Evolutionary conservation across 495 filamentous ascomycete genomes (phyloP).

Genomic region (Schizothecium vesticola): DNA sequence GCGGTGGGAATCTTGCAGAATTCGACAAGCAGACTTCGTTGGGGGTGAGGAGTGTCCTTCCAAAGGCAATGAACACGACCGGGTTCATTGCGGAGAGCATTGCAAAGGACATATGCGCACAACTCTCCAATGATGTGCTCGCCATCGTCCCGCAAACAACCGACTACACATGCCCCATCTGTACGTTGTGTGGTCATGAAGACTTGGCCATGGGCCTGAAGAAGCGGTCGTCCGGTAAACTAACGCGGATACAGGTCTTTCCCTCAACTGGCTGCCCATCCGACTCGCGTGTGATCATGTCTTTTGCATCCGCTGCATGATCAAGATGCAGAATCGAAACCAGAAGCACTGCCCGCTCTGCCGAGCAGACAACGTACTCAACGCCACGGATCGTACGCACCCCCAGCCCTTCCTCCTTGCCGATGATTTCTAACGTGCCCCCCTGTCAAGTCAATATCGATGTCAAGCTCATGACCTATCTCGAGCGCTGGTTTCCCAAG

Average conservation of each 20-base stretch:
- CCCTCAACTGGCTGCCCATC: slow-evolving; percentile 61
- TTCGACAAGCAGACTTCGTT: slow-evolving; percentile 75
- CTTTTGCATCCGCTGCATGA: slow-evolving; percentile 68
- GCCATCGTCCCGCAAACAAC: slow-evolving; percentile 62
- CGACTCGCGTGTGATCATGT: slow-evolving; percentile 59
- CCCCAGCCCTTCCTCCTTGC: not conserved
- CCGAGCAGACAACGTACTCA: slow-evolving; percentile 52
- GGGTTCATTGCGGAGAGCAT: slow-evolving; percentile 51
- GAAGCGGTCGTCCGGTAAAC: not conserved
- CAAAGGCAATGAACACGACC: slow-evolving; percentile 43
- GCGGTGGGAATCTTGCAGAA: slow-evolving; percentile 39
- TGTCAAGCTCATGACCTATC: slow-evolving; percentile 36
- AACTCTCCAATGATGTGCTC: slow-evolving; percentile 59
- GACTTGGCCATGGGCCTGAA: not conserved
- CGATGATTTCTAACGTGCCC: not conserved
- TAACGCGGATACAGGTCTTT: slow-evolving; percentile 30
- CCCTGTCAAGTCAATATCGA: slow-evolving; percentile 52
- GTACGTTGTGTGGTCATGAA: slow-evolving; percentile 23
- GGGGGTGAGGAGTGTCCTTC: slow-evolving; percentile 50
- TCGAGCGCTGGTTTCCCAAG: slow-evolving; percentile 56
- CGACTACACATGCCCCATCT: slow-evolving; percentile 72
- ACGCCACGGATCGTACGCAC: slow-evolving; percentile 50
- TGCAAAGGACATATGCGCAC: slow-evolving; percentile 60
- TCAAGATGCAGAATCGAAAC: slow-evolving; percentile 59
- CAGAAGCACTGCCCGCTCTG: slow-evolving; percentile 63